Evolutionary conservation across 2,329 filamentous ascomycete species (phyloP).

Genomic region (Madurella mycetomatis): DNA sequence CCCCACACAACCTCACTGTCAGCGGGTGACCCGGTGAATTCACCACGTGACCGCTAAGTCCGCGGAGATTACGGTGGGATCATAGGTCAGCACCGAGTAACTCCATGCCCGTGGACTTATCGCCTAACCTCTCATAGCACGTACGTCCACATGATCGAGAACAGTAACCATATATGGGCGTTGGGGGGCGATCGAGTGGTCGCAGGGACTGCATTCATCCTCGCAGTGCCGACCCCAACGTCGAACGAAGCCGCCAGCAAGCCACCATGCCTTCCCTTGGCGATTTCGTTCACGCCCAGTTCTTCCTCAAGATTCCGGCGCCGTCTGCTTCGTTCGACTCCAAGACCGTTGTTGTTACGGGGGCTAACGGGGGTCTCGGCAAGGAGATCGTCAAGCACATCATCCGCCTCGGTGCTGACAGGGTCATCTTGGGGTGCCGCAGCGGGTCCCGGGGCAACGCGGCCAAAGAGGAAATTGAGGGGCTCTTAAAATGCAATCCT

Average conservation of each 20-base stretch:
- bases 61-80: too few relatives aligned
- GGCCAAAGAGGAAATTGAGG: conserved; percentile 33
- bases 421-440: conserved; percentile 34
- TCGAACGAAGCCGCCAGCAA: not conserved
- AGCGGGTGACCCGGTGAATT: too few relatives aligned
- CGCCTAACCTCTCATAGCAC: too few relatives aligned
- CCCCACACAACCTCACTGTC: too few relatives aligned
- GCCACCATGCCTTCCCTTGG: not conserved
- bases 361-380: conserved; percentile 34
- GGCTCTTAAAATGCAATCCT: conserved; percentile 19
- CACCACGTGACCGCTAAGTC: too few relatives aligned
- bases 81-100: too few relatives aligned
- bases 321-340: conserved; percentile 7
- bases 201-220: too few relatives aligned
- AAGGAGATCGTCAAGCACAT: conserved; percentile 32
- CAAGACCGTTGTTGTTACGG: conserved; percentile 30
- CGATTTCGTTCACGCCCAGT: not conserved
- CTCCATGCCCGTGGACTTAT: too few relatives aligned
- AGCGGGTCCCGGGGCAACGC: conserved; percentile 29
- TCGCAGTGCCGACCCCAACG: too few relatives aligned
- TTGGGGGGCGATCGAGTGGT: too few relatives aligned
- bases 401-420: conserved; percentile 28
- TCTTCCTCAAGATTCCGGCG: not conserved
- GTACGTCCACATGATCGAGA: too few relatives aligned
- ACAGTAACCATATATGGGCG: too few relatives aligned